A percentile compares a stretch with the other conserved stretches of the same genome.
These are phyloP conservation scores for Pseudogymnoascus sp. DNA, from an alignment of 2,329 filamentous ascomycete genomes.

Conservation along the genomic window DNA sequence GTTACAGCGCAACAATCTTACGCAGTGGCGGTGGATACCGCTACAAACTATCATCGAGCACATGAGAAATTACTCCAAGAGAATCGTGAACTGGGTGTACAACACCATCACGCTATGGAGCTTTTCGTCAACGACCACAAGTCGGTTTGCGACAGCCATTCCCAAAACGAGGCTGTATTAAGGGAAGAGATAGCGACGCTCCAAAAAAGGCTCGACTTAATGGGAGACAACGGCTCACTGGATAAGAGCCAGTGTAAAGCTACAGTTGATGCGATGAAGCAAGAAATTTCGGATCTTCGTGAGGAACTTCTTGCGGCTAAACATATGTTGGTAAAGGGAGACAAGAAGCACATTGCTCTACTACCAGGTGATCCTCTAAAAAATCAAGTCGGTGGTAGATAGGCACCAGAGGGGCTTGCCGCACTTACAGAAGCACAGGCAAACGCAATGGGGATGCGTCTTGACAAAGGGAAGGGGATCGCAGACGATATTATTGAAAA, in stretches of 20 bases:
- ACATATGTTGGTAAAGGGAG: too few species aligned
- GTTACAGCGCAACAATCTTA: background rate
- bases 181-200: background rate
- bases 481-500: background rate
- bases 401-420: too few species aligned
- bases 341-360: background rate
- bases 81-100: background rate
- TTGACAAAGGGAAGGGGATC: background rate
- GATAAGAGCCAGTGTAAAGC: background rate
- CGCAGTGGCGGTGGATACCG: background rate
- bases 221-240: background rate
- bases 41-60: background rate
- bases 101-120: background rate
- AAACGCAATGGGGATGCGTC: too few species aligned
- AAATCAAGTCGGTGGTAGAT: background rate
- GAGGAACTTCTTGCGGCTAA: background rate
- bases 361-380: background rate
- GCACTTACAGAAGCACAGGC: background rate
- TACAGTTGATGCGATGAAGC: background rate
- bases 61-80: background rate
- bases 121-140: background rate
- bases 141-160: background rate
- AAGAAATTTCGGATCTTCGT: background rate
- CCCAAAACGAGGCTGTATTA: background rate
- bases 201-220: background rate